Conservation (phyloP, 2,329 filamentous ascomycete species). For the Thelonectria blattea region DNA sequence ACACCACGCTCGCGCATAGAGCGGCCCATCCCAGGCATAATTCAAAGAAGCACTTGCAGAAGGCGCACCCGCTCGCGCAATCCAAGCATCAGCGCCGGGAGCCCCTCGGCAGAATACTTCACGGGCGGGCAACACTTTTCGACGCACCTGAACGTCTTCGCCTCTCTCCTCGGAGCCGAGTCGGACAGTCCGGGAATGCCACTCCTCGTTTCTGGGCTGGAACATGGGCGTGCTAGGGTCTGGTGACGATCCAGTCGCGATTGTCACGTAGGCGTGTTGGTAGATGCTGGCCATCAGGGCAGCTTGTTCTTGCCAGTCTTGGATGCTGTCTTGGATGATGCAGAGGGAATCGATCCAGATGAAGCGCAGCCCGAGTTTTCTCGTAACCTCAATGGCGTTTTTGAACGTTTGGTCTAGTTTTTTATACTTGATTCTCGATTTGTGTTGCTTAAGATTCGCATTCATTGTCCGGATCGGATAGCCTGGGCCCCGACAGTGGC, state of each 20-base stretch:
- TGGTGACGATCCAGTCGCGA: slow-evolving; percentile 3
- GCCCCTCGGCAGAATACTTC: not conserved
- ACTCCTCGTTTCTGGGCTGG: not conserved
- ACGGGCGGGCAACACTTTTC: slow-evolving; percentile 1
- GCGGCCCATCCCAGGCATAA: slow-evolving; percentile 2
- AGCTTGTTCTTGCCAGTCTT: slow-evolving; percentile 12
- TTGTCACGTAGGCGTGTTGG: not conserved
- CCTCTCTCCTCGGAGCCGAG: not conserved
- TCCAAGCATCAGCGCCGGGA: not conserved
- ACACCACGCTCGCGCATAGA: slow-evolving; percentile 12
- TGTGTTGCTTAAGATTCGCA: not conserved
- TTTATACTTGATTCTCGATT: not conserved
- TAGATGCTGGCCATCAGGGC: slow-evolving; percentile 14
- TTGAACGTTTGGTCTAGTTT: slow-evolving; percentile 4
- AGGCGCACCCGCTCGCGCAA: not conserved
- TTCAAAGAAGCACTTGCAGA: not conserved
- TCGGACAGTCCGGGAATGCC: not conserved
- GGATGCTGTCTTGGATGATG: slow-evolving; percentile 7
- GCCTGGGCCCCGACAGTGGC: slow-evolving; percentile 7
- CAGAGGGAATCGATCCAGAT: slow-evolving; percentile 14
- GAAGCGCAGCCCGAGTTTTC: not conserved
- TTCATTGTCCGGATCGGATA: slow-evolving; percentile 5
- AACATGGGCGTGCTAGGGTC: slow-evolving; percentile 1
- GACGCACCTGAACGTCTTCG: not conserved
- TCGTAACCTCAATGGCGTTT: slow-evolving; percentile 5